Base-by-base conservation (phyloP, 1,139 yeast genomes). In the Kodamaea arcana region DNA sequence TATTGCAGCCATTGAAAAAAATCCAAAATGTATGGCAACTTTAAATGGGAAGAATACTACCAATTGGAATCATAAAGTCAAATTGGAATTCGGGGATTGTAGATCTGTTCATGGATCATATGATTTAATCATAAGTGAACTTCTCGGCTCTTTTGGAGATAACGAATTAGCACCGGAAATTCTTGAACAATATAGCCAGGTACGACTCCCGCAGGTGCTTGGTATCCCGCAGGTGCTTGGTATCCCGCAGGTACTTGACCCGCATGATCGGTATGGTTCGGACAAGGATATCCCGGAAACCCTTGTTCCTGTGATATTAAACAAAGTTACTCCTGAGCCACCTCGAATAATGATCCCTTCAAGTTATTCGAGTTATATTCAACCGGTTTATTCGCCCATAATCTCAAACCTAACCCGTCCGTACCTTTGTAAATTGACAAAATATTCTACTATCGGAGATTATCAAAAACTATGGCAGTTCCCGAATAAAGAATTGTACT, bases 131-230 rank as follows among this genome's bases (percentile, higher is more conserved):
- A 69, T 90, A 1, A 83, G 94, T 28, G 97, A 90, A 53, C 63
- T 90, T 21, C 57, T 90, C 18, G 97, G 97, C 2, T 85, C 95
- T 5, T 83, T 88, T 61, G 97, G 95, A 1, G 92, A 94, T 55
- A 90, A 90, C 55, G 97, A 90, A 52, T 65, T 85, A 12, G 72
- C 86, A 11, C 97, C 97, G 0, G 97, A 90, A 51, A 81, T 94
- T 39, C 47, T 80, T 4, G 27, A 29, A 9, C 32, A 40, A 10
- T 33, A 25, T 5, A 28, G 22, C 7, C n/a, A n/a, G n/a, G n/a
- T n/a, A n/a, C n/a, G n/a, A n/a, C n/a, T n/a, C n/a, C n/a, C n/a
- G n/a, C n/a, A n/a, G n/a, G n/a, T n/a, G n/a, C n/a, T n/a, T n/a
- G n/a, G n/a, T n/a, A n/a, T n/a, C n/a, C n/a, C n/a, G n/a, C n/a